Conservation (phyloP, 179 eudicot genomes). For the Beta lomatogona region DNA sequence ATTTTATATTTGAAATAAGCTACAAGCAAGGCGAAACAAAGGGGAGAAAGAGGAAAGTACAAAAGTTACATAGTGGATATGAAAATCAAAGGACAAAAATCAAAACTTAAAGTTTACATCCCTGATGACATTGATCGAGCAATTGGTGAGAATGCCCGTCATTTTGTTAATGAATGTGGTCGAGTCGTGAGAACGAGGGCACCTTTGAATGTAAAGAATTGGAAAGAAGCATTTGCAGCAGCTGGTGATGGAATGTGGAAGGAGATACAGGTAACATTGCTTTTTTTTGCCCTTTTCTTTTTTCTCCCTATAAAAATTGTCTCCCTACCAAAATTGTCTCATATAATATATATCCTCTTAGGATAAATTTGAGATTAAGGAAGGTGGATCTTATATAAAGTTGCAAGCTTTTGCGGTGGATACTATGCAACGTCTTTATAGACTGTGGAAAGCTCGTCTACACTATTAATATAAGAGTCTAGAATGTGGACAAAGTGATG, state of each 20-base stretch:
- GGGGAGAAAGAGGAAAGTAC: conserved; percentile 13
- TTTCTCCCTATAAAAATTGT: too few relatives aligned
- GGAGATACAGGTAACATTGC: background rate
- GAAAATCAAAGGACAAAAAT: conserved; percentile 12
- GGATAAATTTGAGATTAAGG: background rate
- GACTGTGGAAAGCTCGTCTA: too few relatives aligned
- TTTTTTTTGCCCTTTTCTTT: background rate
- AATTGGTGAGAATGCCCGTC: conserved; percentile 10
- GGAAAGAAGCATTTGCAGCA: background rate
- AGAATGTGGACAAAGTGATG: too few relatives aligned
- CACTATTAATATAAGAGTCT: too few relatives aligned
- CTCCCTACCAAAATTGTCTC: background rate
- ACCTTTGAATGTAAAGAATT: conserved; percentile 11
- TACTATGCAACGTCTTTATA: conserved; percentile 22
- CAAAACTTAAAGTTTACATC: background rate
- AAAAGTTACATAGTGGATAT: conserved; percentile 11
- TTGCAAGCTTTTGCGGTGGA: background rate
- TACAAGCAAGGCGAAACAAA: background rate
- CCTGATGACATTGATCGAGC: conserved; percentile 19
- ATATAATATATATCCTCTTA: background rate
- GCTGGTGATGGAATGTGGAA: conserved; percentile 12
- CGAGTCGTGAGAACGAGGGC: background rate
- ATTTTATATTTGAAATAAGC: too few relatives aligned
- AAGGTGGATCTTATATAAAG: conserved; percentile 9
- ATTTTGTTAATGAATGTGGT: conserved; percentile 26